Conservation (phyloP, 2,329 filamentous ascomycete genomes). For the Lachnellula subtilissima region DNA sequence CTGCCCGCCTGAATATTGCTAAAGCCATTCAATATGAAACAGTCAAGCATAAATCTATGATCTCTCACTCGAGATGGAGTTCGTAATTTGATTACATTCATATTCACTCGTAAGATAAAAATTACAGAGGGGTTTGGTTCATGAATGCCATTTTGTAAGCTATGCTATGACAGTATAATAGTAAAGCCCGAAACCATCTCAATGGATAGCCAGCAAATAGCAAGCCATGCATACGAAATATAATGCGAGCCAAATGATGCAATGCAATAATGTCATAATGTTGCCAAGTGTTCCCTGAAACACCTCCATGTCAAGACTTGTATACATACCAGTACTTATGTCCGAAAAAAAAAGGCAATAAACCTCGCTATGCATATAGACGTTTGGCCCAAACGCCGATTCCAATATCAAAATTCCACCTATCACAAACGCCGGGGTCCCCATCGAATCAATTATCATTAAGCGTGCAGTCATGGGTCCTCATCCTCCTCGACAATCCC, state of each 20-base stretch:
- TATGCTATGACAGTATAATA: not conserved
- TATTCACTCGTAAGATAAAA: no score
- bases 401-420: conserved; percentile 9
- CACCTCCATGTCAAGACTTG: conserved; percentile 1
- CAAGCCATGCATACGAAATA: not conserved
- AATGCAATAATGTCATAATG: conserved; percentile 1
- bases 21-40: no score
- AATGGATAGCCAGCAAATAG: not conserved
- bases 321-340: conserved; percentile 9
- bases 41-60: no score
- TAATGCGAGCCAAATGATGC: not conserved
- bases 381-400: not conserved
- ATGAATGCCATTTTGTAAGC: not conserved
- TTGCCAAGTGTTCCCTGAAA: conserved; percentile 1
- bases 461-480: conserved; percentile 9
- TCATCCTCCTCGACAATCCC: conserved; percentile 18
- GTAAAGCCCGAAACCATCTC: not conserved
- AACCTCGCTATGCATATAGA: conserved; percentile 18
- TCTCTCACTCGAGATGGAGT: no score
- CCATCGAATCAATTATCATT: conserved; percentile 11
- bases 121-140: not conserved
- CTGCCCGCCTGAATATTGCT: no score
- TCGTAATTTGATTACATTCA: no score
- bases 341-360: conserved; percentile 5
- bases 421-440: conserved; percentile 1